Base-by-base conservation (phyloP, 2,329 filamentous ascomycete genomes). In the Sporothrix pallida region DNA sequence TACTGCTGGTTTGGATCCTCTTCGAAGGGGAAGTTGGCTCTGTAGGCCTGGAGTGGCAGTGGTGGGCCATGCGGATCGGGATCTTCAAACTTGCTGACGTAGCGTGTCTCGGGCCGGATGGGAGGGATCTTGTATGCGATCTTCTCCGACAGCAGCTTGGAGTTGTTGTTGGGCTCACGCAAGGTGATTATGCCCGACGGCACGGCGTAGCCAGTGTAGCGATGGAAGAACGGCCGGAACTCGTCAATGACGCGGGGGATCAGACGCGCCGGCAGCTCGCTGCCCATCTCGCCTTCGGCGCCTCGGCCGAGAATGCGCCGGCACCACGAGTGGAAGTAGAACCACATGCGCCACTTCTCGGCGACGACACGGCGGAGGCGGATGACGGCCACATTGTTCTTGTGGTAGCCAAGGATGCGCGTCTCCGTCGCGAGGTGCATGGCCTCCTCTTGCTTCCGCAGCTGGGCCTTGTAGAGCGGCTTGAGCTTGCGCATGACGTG, bases 211-310 rank as follows among this genome's bases (percentile, higher is more conserved):
- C 72, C 68, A 10, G 83, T 75, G 2, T 76, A 75, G 26, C 80
- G 79, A 0, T 83, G 83, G 8, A 88, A 72, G 73, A 87, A 86
- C 56, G 82, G 81, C 13, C 78, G 78, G 80, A 87, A 88, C 77
- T 87, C 85, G 65, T 81, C 78, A n/a, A 88, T 76, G 44, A 86
- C 77, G 8, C 80, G 77, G 0, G 86, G 87, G 2, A 87, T 76
- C 0, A 46, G 37, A n/a, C 70, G 68, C 3, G 69, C 74, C 56
- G 37, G 73, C 0, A 78, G 12, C 31, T 73, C 74, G 46, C 76
- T 73, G 54, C 13, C 13, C 26, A 48, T 46, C 9, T 26, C 56
- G 42, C n/a, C 48, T 58, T 26, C 75, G 72, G 20, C 76, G 74
- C 74, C 31, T 7, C 69, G 75, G 15, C 76, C 54, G 10, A 81